Evolutionary conservation across 1,284 basidiomycete genomes (phyloP), one percentile per base, ranked within the genome.

Genomic region (Porogramme epimiltina): DNA sequence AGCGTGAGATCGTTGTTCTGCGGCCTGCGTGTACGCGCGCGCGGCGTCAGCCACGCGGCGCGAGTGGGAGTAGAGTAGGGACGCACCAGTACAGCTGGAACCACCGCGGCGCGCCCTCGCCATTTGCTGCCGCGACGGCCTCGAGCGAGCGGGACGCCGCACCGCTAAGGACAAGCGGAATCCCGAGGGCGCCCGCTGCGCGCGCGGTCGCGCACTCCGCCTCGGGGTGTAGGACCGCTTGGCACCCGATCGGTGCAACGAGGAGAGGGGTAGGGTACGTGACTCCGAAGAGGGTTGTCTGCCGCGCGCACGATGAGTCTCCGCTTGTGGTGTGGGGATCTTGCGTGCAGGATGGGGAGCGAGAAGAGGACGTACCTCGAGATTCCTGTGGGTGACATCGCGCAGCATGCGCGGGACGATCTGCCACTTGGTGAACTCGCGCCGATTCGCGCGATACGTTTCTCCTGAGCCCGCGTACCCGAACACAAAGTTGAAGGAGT

Each of bases 321-420:
- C n/a, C n/a, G n/a, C n/a, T n/a, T 31, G 33, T 44, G n/a, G 20
- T 28, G 24, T 23, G 40, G n/a, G 19, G 43, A 33, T 33, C n/a
- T 11, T n/a, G 18, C 20, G 18, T n/a, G 28, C 31, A 36, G 25
- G 28, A 40, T 20, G 40, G 11, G 20, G 43, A 31, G 19, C 16
- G 18, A 31, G 31, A 9, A n/a, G 39, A 18, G 36, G 4, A 51
- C 52, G 18, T 19, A 85, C 87, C 66, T 85, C 80, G 15, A 91
- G 72, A 57, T 74, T 80, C 18, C 90, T 80, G 9, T 69, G 64
- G 2, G 82, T 84, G 0, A 80, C 84, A 59, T 91, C 75, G n/a
- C 83, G 80, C 40, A 93, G 77, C 87, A 93, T 87, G 4, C 87
- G 81, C 2, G 91, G 91, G 18, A 89, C 73, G 60, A 90, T 83